phyloP scores from a whole-genome alignment of 345 rosid genomes.

The Euphorbia lathyris region DNA sequence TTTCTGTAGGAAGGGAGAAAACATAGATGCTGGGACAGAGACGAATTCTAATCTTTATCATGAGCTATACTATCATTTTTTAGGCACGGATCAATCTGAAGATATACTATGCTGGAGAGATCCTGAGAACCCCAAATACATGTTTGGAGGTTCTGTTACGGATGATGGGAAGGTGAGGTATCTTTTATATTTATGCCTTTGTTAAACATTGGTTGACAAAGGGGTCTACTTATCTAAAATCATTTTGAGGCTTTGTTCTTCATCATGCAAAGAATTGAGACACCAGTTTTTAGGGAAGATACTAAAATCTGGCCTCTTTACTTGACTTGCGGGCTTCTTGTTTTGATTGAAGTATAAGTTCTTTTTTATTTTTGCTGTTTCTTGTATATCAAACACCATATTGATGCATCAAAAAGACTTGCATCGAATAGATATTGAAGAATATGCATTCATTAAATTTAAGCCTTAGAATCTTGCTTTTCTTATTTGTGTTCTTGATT shows the following conservation, averaged over 20 bases:
- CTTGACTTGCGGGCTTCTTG: background rate
- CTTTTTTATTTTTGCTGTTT: background rate
- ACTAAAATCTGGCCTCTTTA: background rate
- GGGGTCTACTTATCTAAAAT: background rate
- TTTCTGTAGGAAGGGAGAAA: conserved; percentile 64
- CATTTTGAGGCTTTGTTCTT: background rate
- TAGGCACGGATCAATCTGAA: conserved; percentile 72
- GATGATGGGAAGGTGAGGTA: conserved; percentile 76
- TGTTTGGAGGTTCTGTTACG: conserved; percentile 53
- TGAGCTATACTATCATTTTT: conserved; percentile 72
- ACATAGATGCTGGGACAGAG: conserved; percentile 90
- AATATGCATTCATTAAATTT: background rate
- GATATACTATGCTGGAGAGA: conserved; percentile 95
- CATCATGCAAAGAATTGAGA: background rate
- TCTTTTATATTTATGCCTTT: background rate
- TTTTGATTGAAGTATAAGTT: background rate
- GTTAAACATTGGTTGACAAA: background rate
- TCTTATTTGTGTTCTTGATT: background rate
- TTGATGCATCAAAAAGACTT: background rate
- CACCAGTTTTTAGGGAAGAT: background rate
- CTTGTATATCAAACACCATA: background rate
- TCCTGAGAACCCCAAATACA: conserved; percentile 65
- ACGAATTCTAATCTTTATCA: conserved; percentile 79
- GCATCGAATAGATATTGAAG: background rate
- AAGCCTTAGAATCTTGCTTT: background rate